phyloP scores from a whole-genome alignment of 2,329 filamentous ascomycete genomes.

The Periglandula ipomoeae region DNA sequence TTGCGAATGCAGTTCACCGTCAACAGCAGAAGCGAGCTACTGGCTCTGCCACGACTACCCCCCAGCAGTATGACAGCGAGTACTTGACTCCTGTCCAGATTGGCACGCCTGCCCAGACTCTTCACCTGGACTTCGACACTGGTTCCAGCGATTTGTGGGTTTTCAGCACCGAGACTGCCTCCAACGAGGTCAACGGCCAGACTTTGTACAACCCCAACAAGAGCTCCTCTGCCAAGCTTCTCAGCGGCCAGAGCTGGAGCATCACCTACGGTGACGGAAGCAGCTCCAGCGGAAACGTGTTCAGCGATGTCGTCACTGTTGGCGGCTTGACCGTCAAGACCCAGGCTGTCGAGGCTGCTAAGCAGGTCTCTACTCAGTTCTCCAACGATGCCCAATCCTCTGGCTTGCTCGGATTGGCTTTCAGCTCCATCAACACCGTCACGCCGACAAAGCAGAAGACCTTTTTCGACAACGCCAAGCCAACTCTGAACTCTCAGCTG shows the following conservation, averaged over 20 bases:
- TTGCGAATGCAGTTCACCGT: slow-evolving; percentile 1
- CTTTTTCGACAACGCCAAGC: slow-evolving; percentile 27
- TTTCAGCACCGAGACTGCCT: slow-evolving; percentile 34
- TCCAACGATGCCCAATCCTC: slow-evolving; percentile 30
- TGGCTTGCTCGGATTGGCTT: slow-evolving; percentile 36
- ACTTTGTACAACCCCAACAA: slow-evolving; percentile 28
- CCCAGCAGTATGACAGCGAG: slow-evolving; percentile 9
- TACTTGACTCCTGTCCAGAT: slow-evolving; percentile 13
- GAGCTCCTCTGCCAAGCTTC: slow-evolving; percentile 27
- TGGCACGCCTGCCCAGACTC: slow-evolving; percentile 13
- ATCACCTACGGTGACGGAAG: slow-evolving; percentile 36
- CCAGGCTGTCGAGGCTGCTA: slow-evolving; percentile 36
- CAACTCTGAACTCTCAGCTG: slow-evolving; percentile 26
- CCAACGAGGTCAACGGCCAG: slow-evolving; percentile 27
- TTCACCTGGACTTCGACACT: slow-evolving; percentile 15
- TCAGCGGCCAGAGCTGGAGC: slow-evolving; percentile 30
- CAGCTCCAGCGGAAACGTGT: slow-evolving; percentile 33
- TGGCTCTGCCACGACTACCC: slow-evolving; percentile 9
- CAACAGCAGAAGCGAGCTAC: neutral
- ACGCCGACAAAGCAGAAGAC: slow-evolving; percentile 31
- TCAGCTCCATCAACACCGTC: slow-evolving; percentile 33
- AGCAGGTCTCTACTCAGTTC: slow-evolving; percentile 30
- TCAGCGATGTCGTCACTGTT: slow-evolving; percentile 31
- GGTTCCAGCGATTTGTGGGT: slow-evolving; percentile 20
- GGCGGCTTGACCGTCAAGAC: slow-evolving; percentile 30